Percentiles rank a stretch among this genome's conserved stretches.
Conservation (phyloP, 2,329 filamentous ascomycete genomes). For the Diaporthe caulivora region DNA sequence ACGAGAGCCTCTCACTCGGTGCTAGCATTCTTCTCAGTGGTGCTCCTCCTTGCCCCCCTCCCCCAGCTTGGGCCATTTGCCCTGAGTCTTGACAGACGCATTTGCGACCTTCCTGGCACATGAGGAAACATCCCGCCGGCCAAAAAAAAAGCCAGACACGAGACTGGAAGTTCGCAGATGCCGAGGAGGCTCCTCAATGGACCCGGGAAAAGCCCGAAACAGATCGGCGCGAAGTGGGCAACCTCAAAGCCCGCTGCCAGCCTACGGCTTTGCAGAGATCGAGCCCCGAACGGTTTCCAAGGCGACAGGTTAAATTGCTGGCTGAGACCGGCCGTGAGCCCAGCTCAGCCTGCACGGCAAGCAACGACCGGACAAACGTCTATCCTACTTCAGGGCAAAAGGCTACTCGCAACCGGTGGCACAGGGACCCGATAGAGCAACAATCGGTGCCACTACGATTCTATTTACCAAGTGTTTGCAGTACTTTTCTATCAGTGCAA, state of each 20-base stretch:
- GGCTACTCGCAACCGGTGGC: not conserved
- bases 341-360: not conserved
- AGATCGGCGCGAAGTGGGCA: constrained; percentile 25
- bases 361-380: not conserved
- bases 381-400: not conserved
- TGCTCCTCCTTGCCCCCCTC: not conserved
- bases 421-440: not conserved
- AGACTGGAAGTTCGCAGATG: constrained; percentile 13
- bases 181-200: constrained; percentile 9
- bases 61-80: not conserved
- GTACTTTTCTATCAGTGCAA: not conserved
- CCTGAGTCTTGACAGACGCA: not conserved
- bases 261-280: not conserved
- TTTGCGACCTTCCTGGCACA: not conserved
- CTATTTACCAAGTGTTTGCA: no score
- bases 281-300: constrained; percentile 3
- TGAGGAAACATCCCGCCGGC: not conserved
- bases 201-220: constrained; percentile 23
- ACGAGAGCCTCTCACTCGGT: not conserved
- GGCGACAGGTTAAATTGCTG: not conserved
- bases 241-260: not conserved
- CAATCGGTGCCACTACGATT: not conserved
- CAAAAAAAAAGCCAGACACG: not conserved
- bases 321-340: not conserved
- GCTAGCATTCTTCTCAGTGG: no score